Evolutionary conservation across 306 rosid genomes (phyloP).

Genomic region (Corylus heterophylla): DNA sequence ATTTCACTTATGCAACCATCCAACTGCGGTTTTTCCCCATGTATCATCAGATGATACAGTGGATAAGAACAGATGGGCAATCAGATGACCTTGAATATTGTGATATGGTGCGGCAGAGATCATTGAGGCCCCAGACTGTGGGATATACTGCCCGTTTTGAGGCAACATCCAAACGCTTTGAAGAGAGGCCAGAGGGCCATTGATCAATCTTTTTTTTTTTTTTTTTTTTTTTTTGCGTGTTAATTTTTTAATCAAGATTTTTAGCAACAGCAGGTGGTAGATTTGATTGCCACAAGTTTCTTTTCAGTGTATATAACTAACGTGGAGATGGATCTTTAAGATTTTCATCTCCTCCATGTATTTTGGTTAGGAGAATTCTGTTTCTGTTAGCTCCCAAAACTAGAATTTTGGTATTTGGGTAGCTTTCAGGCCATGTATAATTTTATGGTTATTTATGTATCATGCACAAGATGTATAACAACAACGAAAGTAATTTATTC

Average conservation of each 20-base stretch:
- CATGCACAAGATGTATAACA: background rate
- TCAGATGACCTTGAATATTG: conserved; percentile 79
- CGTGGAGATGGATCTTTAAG: conserved; percentile 25
- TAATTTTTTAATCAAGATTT: conserved; percentile 6
- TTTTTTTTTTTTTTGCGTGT: no score
- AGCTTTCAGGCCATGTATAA: conserved; percentile 20
- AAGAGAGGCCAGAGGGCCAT: conserved; percentile 30
- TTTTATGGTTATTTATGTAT: conserved; percentile 3
- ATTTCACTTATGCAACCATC: conserved; percentile 58
- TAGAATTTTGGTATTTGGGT: background rate
- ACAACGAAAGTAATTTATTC: no score
- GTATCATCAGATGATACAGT: conserved; percentile 86
- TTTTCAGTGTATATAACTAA: conserved; percentile 48
- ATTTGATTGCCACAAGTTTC: conserved; percentile 32
- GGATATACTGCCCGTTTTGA: conserved; percentile 88
- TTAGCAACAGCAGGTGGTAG: conserved; percentile 28
- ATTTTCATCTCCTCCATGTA: conserved; percentile 4
- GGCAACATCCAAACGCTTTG: conserved; percentile 64
- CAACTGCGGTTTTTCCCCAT: conserved; percentile 85
- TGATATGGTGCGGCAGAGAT: conserved; percentile 70
- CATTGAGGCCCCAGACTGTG: conserved; percentile 68
- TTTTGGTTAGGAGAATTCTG: conserved; percentile 28
- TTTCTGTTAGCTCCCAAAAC: conserved; percentile 12
- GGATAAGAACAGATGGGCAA: conserved; percentile 80
- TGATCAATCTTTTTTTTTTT: background rate